Evolutionary conservation across 164 flowering plant species (phyloP), one percentile per base, ranked within the genome.

Genomic region (Aristolochia contorta): DNA sequence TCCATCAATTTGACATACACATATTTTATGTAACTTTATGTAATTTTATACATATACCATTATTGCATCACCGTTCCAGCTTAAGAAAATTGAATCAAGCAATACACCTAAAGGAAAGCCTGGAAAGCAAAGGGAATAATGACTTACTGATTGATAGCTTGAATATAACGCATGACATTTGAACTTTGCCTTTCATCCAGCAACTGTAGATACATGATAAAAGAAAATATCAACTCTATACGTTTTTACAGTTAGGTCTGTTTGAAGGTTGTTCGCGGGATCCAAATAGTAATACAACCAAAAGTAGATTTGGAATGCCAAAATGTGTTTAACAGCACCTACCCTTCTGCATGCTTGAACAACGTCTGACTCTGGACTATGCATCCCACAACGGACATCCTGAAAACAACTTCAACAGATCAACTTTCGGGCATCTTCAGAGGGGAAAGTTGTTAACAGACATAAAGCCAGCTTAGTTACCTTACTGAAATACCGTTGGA

Each of bases 401-500:
- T 72, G 67, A 50, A 24, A 63, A 12, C 27, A 61, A 49, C 56
- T 22, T 22, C 23, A 21, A 50, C 23, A 22, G 13, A 51, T 27
- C 33, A 12, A 33, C 18, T 6, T 63, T 14, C 20, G 30, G 24
- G n/a, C 13, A 33, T 12, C 18, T 24, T 56, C 21, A 6, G 12
- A 15, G 2, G 27, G 18, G 12, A 41, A 55, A 53, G 8, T 47
- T 16, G 12, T 32, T 15, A 32, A 47, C 15, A 55, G 6, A 32
- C 47, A 12, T 24, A 49, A 68, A 18, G 21, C 53, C n/a, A 49
- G 10, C 53, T 49, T 1, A 49, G n/a, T 3, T 45, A 84, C 89
- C 89, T 84, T 82, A 64, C 92, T 84, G 69, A 84, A 86, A 74
- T 86, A 84, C 0, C 87, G 81, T 69, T 82, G 87, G 32, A 86